Base-by-base conservation (phyloP, 352 stramenopile genomes). In the Blastocystis sp. region DNA sequence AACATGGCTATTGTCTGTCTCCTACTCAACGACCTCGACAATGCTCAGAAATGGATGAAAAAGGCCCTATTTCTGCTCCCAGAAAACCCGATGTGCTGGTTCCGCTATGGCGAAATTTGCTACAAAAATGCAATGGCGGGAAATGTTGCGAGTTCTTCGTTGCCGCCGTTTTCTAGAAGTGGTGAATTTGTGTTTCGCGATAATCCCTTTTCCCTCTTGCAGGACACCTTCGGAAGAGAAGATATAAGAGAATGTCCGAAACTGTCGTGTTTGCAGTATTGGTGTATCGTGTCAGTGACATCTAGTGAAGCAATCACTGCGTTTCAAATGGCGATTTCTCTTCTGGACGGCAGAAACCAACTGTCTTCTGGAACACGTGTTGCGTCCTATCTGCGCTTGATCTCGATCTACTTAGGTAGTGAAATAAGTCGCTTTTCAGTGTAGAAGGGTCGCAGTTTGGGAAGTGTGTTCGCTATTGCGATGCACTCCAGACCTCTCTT, bases 21-120 rank as follows among this genome's bases (percentile, higher is more conserved):
- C 3, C 11, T 37, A 13, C 30, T 85, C 2, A 24, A 47, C 1
- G 56, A 85, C 6, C 0, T 66, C 39, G 20, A 39, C 13, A 24
- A 34, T 9, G 54, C 73, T 34, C 54, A 43, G 5, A 16, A 85
- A 20, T 68, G 39, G 30, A 34, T 47, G 37, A 9, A 16, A 30
- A 50, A 68, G n/a, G 18, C 20, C 3, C 43, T 85, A 39, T 9
- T 30, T 20, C 2, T 47, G 11, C 73, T 85, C 6, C 47, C 53
- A 8, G 20, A 50, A 5, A 85, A 68, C 56, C 53, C 50, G 26
- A n/a, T 53, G 2, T 26, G 59, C 55, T 68, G 53, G 39, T 68
- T 85, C 47, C 73, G 73, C 39, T 65, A 66, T 9, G 73, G 47
- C n/a, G 73, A 85, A 24, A 30, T 68, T 4, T 66, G 55, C 20